A percentile compares a stretch with the other conserved stretches of the same genome.
phyloP scores from a whole-genome alignment of 1,139 yeast species.

The Sugiyamaella grinbergsii region DNA sequence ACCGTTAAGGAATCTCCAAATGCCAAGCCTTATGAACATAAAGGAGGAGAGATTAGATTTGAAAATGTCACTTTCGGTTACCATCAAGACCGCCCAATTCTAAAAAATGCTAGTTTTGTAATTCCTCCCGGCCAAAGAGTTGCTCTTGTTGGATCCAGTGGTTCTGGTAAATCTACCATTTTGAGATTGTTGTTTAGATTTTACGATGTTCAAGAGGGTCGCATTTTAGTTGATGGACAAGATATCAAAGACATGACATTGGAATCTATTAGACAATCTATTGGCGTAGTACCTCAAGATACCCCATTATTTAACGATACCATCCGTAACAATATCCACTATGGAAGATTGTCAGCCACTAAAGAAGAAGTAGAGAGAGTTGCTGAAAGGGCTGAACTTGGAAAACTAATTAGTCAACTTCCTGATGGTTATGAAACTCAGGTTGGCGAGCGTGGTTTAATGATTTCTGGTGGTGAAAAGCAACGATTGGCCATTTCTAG shows the following conservation, averaged over 20 bases:
- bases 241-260: conserved; percentile 77
- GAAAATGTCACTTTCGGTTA: conserved; percentile 94
- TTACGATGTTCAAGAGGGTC: conserved; percentile 78
- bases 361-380: conserved; percentile 70
- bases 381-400: conserved; percentile 70
- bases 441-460: conserved; percentile 98
- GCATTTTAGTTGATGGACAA: conserved; percentile 85
- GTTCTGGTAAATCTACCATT: conserved; percentile 93
- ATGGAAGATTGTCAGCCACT: conserved; percentile 75
- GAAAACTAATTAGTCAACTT: conserved; percentile 61
- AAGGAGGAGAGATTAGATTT: conserved; percentile 73
- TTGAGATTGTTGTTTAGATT: conserved; percentile 82
- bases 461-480: conserved; percentile 98
- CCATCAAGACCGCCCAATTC: conserved; percentile 82
- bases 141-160: conserved; percentile 94
- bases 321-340: conserved; percentile 80
- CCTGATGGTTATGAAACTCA: conserved; percentile 85
- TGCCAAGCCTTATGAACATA: conserved; percentile 60
- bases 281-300: conserved; percentile 98
- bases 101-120: conserved; percentile 75
- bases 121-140: conserved; percentile 91
- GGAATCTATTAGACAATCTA: conserved; percentile 67
- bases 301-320: conserved; percentile 94
- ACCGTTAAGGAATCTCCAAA: conserved; percentile 60
- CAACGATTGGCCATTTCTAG: conserved; percentile 94